Base-by-base conservation (phyloP, 1,284 basidiomycete species). In the Austroboletus olivaceoglutinosus region DNA sequence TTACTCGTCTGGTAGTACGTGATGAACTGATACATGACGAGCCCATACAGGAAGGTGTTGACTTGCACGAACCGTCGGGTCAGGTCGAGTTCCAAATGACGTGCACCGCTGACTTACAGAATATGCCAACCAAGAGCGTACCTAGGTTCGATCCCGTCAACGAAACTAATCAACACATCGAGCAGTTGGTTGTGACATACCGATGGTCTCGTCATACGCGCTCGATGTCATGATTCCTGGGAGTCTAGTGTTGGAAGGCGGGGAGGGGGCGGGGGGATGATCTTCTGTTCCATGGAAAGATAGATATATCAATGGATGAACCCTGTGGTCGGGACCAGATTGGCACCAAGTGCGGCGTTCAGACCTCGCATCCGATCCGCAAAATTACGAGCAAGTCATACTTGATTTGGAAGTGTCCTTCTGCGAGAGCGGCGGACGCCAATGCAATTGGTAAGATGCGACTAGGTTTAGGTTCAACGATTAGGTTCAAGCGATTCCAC, bases 11-110 rank as follows among this genome's bases (percentile, higher is more conserved):
- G 70, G 45, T 70, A 64, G 53, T 80, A 80, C 1, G 64, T 60
- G 16, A 71, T 67, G 50, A 78, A 80, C 54, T 80, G 77, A 57
- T 73, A 77, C 2, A 69, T 70, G 54, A 77, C 77, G 27, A 80
- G 64, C 2, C 78, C 77, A 60, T 76, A 80, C 10, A 80, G 64
- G 53, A 72, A 80, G 5, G 77, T 80, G 52, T 80, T 80, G 55
- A 79, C 76, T 77, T 44, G 23, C 22, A 10, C 13, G 23, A 13
- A 29, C 29, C 25, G 45, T 39, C 13, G 23, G 29, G 9, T 48
- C 25, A 38, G 38, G 29, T 4, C 21, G 16, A 3, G 9, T 6
- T 1, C 16, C 13, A 6, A n/a, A 15, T 11, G 6, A 31, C 18
- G 9, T 25, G 37, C 8, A 7, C 5, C 1, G 15, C 33, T 9